phyloP scores from a whole-genome alignment of 371 early-diverging fungal species.

The Thermomucor indicae-seudaticae region DNA sequence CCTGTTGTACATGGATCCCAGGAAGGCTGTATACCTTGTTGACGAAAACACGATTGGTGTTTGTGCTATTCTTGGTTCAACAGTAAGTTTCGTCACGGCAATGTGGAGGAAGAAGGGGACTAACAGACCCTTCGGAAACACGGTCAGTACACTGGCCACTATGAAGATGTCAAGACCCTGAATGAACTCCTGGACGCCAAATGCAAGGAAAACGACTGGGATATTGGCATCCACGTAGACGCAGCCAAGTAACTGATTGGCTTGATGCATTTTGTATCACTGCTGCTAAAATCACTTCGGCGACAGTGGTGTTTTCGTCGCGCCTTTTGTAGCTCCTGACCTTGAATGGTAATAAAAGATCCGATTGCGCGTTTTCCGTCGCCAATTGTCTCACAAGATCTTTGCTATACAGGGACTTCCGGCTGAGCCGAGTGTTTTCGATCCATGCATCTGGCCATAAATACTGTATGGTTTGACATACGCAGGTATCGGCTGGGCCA shows the following conservation, averaged over 20 bases:
- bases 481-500: slow-evolving; percentile 64
- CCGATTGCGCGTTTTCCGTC: too few relatives aligned
- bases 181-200: slow-evolving; percentile 54
- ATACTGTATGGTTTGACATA: slow-evolving; percentile 71
- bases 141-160: slow-evolving; percentile 72
- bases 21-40: slow-evolving; percentile 51
- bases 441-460: slow-evolving; percentile 78
- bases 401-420: slow-evolving; percentile 43
- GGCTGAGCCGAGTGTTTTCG: slow-evolving; percentile 56
- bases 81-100: slow-evolving; percentile 42
- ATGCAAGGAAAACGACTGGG: slow-evolving; percentile 50
- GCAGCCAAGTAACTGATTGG: slow-evolving; percentile 52
- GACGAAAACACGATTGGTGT: slow-evolving; percentile 82
- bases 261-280: not conserved
- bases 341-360: slow-evolving; percentile 55
- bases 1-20: slow-evolving; percentile 50
- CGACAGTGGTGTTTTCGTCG: slow-evolving; percentile 68
- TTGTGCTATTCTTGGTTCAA: slow-evolving; percentile 66
- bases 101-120: too few relatives aligned
- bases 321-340: slow-evolving; percentile 70
- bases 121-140: not conserved
- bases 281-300: not conserved
- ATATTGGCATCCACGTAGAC: slow-evolving; percentile 74
- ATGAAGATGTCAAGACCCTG: slow-evolving; percentile 67
- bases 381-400: too few relatives aligned